Base-by-base conservation (phyloP, 2,329 filamentous ascomycete genomes). In the Fusarium verticillioides region DNA sequence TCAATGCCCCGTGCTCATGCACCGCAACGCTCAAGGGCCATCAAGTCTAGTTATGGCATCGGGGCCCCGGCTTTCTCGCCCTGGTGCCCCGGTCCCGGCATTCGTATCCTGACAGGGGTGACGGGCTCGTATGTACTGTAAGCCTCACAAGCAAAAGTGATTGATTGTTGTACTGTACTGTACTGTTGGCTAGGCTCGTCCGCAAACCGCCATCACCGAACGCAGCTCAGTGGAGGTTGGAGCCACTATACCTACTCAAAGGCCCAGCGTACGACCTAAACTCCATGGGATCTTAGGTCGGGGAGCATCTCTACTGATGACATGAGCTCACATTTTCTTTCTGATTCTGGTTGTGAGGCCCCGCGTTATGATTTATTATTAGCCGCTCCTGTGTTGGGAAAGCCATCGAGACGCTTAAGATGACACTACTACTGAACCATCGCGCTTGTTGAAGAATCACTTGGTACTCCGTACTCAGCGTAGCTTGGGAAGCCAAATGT, bases 21-120 rank as follows among this genome's bases (percentile, higher is more conserved):
- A 53, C 49, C 37, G 30, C 49, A 52, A 43, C 57, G 43, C 47
- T 49, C 54, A 40, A 60, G 44, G 65, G 46, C 50, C 40, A 43
- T 50, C 30, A 62, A 57, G 52, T 47, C 42, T 39, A 40, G 39
- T 7, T 40, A 56, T 68, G 46, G 66, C 39, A 60, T 74, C 70
- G 59, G 67, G 66, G 71, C 56, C 63, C 47, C 70, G 64, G 67
- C 67, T 69, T 70, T 53, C 54, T 65, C 60, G 46, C 71, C 66
- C 61, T 74, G 59, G 40, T 61, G 63, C 63, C 63, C 64, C 66
- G 61, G 70, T 59, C 63, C 65, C 70, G 71, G 71, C 71, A 74
- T 65, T 72, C 63, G 63, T 74, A 67, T 67, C 58, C 64, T 49
- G 52, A 61, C 71, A 73, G 53, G 71, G 71, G 47, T 64, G 43